Percentiles rank a stretch among this genome's conserved stretches.
Conservation (phyloP, 75 land plant genomes). For the Sequoia sempervirens region DNA sequence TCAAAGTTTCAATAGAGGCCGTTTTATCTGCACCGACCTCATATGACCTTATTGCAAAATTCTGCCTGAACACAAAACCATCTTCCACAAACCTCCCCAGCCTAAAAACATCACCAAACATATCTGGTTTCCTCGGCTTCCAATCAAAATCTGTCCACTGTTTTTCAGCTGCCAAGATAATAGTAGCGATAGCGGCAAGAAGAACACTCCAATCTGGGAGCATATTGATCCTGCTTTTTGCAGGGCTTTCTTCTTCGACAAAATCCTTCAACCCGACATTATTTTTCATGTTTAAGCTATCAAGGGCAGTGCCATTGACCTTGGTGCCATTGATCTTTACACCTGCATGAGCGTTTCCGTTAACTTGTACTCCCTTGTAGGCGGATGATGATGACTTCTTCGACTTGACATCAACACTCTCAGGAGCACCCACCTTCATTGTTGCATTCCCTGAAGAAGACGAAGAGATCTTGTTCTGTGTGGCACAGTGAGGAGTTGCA, state of each 20-base stretch:
- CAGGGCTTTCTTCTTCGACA: constrained; percentile 23
- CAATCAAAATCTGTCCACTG: constrained; percentile 51
- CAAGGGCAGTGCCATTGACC: constrained; percentile 19
- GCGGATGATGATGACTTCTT: neutral
- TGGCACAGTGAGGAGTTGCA: neutral
- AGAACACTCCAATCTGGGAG: constrained; percentile 83
- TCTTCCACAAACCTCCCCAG: constrained; percentile 66
- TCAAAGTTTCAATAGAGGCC: constrained; percentile 67
- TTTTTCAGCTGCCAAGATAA: constrained; percentile 80
- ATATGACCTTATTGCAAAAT: constrained; percentile 70
- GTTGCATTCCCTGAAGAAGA: constrained; percentile 5
- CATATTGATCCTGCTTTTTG: constrained; percentile 57
- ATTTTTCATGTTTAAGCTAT: neutral
- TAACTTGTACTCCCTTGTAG: constrained; percentile 31
- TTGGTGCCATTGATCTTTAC: constrained; percentile 51
- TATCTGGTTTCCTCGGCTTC: constrained; percentile 19
- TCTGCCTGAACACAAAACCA: constrained; percentile 60
- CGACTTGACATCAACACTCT: constrained; percentile 2
- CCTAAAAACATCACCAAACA: constrained; percentile 36
- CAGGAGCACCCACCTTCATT: neutral
- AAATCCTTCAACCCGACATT: constrained; percentile 11
- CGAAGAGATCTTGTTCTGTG: constrained; percentile 9
- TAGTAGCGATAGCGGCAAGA: constrained; percentile 74
- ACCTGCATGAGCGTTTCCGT: constrained; percentile 55
- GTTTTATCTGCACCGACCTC: constrained; percentile 74